Evolutionary conservation across 192 early-diverging fungal genomes (phyloP).

Genomic region (Linnemannia schmuckeri): DNA sequence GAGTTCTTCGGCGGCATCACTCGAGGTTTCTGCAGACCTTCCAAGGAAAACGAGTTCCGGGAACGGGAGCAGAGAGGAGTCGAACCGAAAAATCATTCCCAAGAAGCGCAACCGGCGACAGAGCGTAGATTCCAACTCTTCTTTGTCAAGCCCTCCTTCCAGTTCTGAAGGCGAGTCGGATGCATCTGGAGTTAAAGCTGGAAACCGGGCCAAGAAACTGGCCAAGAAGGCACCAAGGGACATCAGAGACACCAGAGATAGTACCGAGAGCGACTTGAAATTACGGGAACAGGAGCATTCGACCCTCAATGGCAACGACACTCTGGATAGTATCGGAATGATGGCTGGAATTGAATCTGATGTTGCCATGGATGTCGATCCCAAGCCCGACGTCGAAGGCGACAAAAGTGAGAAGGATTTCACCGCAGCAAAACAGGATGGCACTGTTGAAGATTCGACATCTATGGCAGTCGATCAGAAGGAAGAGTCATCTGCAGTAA

Average conservation of each 20-base stretch:
- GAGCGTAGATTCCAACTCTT: conserved; percentile 47
- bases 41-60: not conserved
- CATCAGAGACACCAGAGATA: not conserved
- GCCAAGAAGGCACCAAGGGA: conserved; percentile 29
- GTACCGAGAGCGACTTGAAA: not conserved
- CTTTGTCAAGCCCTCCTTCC: conserved; percentile 48
- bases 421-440: not conserved
- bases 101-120: conserved; percentile 49
- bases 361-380: conserved; percentile 2
- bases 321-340: not conserved
- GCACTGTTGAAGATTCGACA: not conserved
- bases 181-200: not conserved
- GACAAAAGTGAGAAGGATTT: not conserved
- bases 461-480: not conserved
- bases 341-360: not conserved
- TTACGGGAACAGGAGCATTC: not conserved
- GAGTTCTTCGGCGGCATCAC: not conserved
- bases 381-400: not conserved
- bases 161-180: conserved; percentile 45
- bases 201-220: conserved; percentile 38
- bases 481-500: not conserved
- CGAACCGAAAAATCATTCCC: conserved; percentile 21
- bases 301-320: not conserved
- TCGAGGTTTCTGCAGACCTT: not conserved
- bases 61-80: not conserved